Evolutionary conservation across 2,329 filamentous ascomycete species (phyloP).

Genomic region (Penicillium sp.): DNA sequence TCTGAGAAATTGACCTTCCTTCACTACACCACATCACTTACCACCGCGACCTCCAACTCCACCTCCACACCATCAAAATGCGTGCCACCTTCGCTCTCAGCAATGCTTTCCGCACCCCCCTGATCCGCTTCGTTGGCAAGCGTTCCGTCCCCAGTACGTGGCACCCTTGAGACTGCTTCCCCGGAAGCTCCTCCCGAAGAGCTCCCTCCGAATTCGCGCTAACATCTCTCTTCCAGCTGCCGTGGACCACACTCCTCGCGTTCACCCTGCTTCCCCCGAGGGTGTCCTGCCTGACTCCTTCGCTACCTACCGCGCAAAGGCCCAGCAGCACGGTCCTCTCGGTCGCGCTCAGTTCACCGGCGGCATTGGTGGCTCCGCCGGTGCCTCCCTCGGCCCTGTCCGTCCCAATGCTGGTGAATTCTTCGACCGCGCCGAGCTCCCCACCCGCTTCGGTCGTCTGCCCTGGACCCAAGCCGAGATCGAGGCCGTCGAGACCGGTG

Average conservation of each 20-base stretch:
- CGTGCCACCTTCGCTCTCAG: conserved; percentile 43
- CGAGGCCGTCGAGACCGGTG: conserved; percentile 91
- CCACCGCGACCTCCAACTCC: conserved; percentile 1
- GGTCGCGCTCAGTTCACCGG: conserved; percentile 39
- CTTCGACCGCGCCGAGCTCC: conserved; percentile 89
- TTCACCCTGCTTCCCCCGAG: conserved; percentile 59
- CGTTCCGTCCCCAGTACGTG: conserved; percentile 46
- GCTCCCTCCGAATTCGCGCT: conserved; percentile 7
- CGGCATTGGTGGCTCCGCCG: conserved; percentile 60
- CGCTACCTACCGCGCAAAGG: conserved; percentile 61
- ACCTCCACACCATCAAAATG: conserved; percentile 34
- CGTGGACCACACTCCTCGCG: conserved; percentile 56
- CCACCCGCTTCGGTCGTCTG: conserved; percentile 74
- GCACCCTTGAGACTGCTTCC: background rate
- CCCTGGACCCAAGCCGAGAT: conserved; percentile 81
- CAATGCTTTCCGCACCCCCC: conserved; percentile 44
- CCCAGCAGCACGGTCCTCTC: conserved; percentile 65
- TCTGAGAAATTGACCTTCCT: conserved; percentile 18
- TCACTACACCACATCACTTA: conserved; percentile 9
- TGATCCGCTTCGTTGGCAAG: conserved; percentile 53
- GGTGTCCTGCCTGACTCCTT: conserved; percentile 60
- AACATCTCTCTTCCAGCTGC: conserved; percentile 33
- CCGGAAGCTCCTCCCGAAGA: background rate
- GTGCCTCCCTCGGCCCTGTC: conserved; percentile 71
- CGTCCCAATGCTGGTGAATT: conserved; percentile 69